phyloP scores from a whole-genome alignment of 2,329 filamentous ascomycete species.

The Aspergillus awamori region DNA sequence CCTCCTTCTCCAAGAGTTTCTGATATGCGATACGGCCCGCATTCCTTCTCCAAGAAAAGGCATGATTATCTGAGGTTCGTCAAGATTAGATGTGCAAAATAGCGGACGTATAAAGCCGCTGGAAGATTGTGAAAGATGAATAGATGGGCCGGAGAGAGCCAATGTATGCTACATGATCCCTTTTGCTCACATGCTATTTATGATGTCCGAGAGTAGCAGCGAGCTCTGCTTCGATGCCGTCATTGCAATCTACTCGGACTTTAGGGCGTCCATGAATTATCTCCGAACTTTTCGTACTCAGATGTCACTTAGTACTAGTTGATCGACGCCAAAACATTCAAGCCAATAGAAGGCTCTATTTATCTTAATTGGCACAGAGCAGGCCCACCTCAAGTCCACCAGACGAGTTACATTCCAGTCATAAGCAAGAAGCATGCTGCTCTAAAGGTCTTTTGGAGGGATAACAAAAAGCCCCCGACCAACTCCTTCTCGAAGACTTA shows the following conservation, averaged over 20 bases:
- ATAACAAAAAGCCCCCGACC: constrained; percentile 38
- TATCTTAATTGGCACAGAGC: constrained; percentile 28
- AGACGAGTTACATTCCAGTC: constrained; percentile 29
- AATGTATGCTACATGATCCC: constrained; percentile 21
- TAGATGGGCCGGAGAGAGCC: constrained; percentile 24
- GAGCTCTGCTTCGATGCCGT: background rate
- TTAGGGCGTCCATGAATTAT: constrained; percentile 12
- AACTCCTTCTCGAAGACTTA: constrained; percentile 34
- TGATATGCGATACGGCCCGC: constrained; percentile 14
- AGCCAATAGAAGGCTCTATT: constrained; percentile 31
- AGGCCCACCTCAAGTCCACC: constrained; percentile 31
- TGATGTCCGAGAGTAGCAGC: background rate
- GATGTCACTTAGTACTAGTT: constrained; percentile 8
- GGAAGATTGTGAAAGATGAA: constrained; percentile 20
- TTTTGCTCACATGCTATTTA: constrained; percentile 24
- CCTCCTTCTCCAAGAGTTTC: constrained; percentile 17
- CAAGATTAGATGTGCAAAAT: constrained; percentile 14
- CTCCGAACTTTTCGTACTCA: constrained; percentile 9
- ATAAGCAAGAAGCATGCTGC: constrained; percentile 32
- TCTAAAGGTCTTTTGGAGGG: constrained; percentile 37
- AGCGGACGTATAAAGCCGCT: constrained; percentile 23
- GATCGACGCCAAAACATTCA: constrained; percentile 24
- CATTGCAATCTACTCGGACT: background rate
- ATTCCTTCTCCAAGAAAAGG: constrained; percentile 22
- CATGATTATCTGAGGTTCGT: constrained; percentile 23